Percentiles rank a stretch among this genome's conserved stretches.
Evolutionary conservation across 2,329 filamentous ascomycete species (phyloP).

Genomic region (Alternaria burnsii): DNA sequence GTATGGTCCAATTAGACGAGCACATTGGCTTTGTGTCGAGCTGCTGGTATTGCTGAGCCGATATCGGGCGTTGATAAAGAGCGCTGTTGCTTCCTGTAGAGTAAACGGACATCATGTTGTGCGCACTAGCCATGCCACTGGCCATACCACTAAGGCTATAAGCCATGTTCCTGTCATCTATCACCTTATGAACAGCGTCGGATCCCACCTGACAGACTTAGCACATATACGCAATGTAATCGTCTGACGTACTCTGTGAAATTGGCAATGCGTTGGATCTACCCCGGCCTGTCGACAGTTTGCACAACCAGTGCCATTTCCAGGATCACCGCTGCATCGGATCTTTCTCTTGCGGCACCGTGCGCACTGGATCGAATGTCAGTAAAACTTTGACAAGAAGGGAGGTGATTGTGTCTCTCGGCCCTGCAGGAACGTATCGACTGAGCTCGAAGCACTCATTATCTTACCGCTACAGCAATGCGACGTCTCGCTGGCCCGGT

Average conservation of each 20-base stretch:
- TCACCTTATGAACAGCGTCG: constrained; percentile 33
- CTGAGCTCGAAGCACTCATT: background rate
- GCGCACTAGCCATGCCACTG: constrained; percentile 26
- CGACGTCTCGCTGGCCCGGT: constrained; percentile 56
- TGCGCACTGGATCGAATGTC: constrained; percentile 69
- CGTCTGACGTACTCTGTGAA: constrained; percentile 71
- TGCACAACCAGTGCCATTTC: constrained; percentile 77
- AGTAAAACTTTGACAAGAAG: background rate
- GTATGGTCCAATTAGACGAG: constrained; percentile 32
- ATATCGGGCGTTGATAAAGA: constrained; percentile 25
- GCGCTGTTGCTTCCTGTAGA: constrained; percentile 11
- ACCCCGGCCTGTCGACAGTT: constrained; percentile 82
- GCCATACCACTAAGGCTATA: constrained; percentile 29
- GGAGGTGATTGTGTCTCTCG: background rate
- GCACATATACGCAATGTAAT: background rate
- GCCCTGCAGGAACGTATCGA: background rate
- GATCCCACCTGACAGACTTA: constrained; percentile 45
- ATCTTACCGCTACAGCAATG: constrained; percentile 56
- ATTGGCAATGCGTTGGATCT: constrained; percentile 71
- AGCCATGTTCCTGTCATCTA: constrained; percentile 29
- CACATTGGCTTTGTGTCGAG: constrained; percentile 33
- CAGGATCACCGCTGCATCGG: constrained; percentile 85
- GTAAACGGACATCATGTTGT: constrained; percentile 37
- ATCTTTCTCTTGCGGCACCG: constrained; percentile 95
- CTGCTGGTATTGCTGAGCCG: constrained; percentile 26